Conservation (phyloP, 1,284 basidiomycete species). For the Cryptococcus floricola region DNA sequence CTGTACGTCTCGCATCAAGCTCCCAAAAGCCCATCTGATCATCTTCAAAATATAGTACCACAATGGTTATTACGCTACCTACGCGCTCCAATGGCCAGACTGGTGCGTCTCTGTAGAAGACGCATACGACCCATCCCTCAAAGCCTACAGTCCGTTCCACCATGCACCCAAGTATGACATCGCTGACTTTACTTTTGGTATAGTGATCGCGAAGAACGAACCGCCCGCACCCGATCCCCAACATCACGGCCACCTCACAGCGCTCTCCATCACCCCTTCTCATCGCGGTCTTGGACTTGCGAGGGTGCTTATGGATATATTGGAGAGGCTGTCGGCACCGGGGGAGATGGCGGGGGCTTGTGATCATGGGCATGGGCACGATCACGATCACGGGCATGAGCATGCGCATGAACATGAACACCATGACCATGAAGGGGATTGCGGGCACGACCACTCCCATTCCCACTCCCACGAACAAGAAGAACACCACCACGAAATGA, state of each 20-base stretch:
- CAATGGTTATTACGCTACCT: slow-evolving; percentile 44
- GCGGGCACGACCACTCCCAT: background rate
- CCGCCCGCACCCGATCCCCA: slow-evolving; percentile 43
- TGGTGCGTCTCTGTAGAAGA: slow-evolving; percentile 34
- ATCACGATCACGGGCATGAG: background rate
- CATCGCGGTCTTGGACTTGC: slow-evolving; percentile 46
- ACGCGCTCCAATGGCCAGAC: slow-evolving; percentile 44
- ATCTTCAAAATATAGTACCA: slow-evolving; percentile 27
- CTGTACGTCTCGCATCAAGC: slow-evolving; percentile 29
- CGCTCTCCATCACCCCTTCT: slow-evolving; percentile 44
- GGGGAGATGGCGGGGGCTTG: background rate
- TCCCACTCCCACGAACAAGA: slow-evolving; percentile 3
- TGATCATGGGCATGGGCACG: background rate
- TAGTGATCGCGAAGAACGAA: slow-evolving; percentile 49
- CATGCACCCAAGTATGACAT: background rate
- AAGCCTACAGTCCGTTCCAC: slow-evolving; percentile 35
- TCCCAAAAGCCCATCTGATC: background rate
- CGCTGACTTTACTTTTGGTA: background rate
- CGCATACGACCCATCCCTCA: slow-evolving; percentile 25
- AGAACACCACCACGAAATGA: slow-evolving; percentile 1
- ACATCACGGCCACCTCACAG: slow-evolving; percentile 49
- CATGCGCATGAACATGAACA: background rate
- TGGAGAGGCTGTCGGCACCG: slow-evolving; percentile 35
- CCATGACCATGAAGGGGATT: slow-evolving; percentile 1
- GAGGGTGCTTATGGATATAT: slow-evolving; percentile 42